Conservation (phyloP, 1,284 basidiomycete species). For the Trichosporon sp. region DNA sequence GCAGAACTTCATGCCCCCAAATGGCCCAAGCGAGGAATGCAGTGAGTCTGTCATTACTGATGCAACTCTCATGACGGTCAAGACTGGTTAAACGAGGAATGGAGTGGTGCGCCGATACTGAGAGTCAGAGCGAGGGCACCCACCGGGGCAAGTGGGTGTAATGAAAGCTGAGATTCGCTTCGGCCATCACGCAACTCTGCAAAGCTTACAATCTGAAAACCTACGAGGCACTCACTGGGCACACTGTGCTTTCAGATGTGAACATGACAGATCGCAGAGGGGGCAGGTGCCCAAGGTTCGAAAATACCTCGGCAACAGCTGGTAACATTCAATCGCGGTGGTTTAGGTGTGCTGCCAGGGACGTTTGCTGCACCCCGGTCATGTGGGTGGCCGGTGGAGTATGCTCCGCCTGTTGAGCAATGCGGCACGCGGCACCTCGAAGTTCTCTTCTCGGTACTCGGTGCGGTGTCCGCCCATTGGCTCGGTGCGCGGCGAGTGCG, state of each 20-base stretch:
- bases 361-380: background rate
- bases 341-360: constrained; percentile 4
- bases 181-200: background rate
- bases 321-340: background rate
- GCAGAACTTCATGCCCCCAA: background rate
- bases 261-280: background rate
- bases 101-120: background rate
- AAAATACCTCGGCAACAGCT: constrained; percentile 10
- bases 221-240: background rate
- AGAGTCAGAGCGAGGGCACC: background rate
- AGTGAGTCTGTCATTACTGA: background rate
- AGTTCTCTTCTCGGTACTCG: background rate
- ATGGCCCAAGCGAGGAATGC: background rate
- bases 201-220: background rate
- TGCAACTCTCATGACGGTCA: background rate
- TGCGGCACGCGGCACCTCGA: background rate
- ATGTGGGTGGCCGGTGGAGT: constrained; percentile 9
- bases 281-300: background rate
- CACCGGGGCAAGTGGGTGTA: background rate
- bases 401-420: background rate
- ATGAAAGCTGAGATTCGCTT: background rate
- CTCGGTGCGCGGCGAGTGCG: background rate
- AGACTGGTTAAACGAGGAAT: background rate
- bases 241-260: background rate
- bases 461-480: background rate